These are phyloP conservation scores for Pseudocercospora fijiensis DNA, from an alignment of 2,329 filamentous ascomycete species.

Conservation along the genomic window DNA sequence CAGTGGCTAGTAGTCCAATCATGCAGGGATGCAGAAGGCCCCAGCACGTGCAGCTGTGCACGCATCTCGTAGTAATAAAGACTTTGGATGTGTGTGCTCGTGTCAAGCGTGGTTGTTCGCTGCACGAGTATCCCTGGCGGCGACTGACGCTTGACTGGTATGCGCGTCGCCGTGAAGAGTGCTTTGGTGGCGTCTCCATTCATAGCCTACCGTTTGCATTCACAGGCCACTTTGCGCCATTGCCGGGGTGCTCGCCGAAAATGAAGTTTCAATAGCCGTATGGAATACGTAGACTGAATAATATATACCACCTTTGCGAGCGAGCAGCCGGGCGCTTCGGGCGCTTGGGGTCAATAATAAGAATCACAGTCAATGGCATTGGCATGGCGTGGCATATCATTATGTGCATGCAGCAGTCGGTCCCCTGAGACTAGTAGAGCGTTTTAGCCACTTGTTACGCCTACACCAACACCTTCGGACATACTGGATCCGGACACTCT, in stretches of 20 bases:
- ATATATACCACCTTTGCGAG: not conserved
- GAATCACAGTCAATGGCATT: too few species aligned
- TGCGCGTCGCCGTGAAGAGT: not conserved
- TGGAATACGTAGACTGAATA: not conserved
- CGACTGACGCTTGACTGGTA: not conserved
- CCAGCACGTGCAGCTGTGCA: not conserved
- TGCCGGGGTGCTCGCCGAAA: slow-evolving; percentile 1
- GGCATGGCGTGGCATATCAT: not conserved
- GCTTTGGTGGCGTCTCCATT: not conserved
- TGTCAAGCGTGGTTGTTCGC: not conserved
- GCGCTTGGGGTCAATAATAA: not conserved
- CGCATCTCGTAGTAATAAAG: not conserved
- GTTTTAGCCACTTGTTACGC: too few species aligned
- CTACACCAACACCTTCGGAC: too few species aligned
- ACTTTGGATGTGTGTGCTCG: not conserved
- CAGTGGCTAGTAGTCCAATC: not conserved
- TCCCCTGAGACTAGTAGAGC: not conserved
- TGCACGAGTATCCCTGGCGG: not conserved
- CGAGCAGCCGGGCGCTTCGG: not conserved
- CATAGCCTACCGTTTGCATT: not conserved
- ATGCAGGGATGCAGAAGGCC: not conserved
- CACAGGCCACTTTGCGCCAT: not conserved
- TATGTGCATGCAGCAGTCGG: not conserved
- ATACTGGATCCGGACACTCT: too few species aligned
- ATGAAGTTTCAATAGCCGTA: slow-evolving; percentile 6